A percentile compares a stretch with the other conserved stretches of the same genome.
These are phyloP conservation scores for Coprinellus aureogranulatus DNA, from an alignment of 768 basidiomycete genomes.

Conservation along the genomic window DNA sequence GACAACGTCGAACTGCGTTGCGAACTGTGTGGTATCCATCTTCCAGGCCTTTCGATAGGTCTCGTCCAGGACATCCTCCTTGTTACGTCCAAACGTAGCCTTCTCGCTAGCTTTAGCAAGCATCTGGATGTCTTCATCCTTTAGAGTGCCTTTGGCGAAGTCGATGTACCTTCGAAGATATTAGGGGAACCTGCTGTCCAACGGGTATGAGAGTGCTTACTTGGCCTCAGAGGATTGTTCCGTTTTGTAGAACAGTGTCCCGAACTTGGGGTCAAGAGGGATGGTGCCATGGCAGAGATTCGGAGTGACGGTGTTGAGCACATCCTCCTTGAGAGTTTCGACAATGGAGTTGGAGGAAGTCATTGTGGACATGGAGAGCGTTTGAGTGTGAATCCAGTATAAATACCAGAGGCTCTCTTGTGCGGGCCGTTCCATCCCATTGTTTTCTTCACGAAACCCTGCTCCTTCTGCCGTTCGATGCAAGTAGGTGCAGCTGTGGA, in stretches of 20 bases:
- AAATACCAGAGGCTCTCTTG: too few relatives aligned
- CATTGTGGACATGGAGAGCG: too few relatives aligned
- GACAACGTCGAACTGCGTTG: slow-evolving; percentile 18
- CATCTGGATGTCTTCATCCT: slow-evolving; percentile 6
- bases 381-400: too few relatives aligned
- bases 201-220: not conserved
- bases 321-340: not conserved
- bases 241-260: not conserved
- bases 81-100: slow-evolving; percentile 22
- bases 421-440: too few relatives aligned
- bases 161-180: not conserved
- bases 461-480: too few relatives aligned
- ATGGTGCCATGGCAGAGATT: not conserved
- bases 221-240: not conserved
- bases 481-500: too few relatives aligned
- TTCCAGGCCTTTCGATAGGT: slow-evolving; percentile 26
- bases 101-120: slow-evolving; percentile 19
- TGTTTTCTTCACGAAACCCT: too few relatives aligned
- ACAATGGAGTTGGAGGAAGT: not conserved
- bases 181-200: not conserved
- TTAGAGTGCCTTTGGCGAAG: not conserved
- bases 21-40: slow-evolving; percentile 17
- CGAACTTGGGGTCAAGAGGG: not conserved
- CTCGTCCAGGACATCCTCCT: slow-evolving; percentile 25
- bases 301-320: not conserved